These are phyloP conservation scores for Pelagomonas calceolata DNA, from an alignment of 108 stramenopile species.

Conservation along the genomic window DNA sequence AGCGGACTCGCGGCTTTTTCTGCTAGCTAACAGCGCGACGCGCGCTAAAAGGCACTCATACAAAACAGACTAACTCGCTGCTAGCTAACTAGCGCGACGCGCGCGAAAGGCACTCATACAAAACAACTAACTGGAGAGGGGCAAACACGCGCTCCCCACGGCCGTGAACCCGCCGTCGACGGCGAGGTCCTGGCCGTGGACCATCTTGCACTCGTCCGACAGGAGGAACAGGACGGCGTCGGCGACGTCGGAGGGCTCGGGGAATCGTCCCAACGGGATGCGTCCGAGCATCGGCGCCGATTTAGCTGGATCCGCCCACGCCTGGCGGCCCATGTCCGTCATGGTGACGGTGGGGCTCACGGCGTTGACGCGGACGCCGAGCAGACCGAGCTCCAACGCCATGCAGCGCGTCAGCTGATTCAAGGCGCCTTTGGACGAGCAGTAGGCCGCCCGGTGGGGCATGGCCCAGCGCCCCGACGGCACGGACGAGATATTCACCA, in stretches of 20 bases:
- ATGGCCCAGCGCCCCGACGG: not conserved
- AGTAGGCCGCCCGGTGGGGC: not conserved
- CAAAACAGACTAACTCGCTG: too few relatives aligned
- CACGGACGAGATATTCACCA: not conserved
- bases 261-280: not conserved
- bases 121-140: too few relatives aligned
- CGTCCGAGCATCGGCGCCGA: not conserved
- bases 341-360: not conserved
- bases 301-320: not conserved
- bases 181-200: not conserved
- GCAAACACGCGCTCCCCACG: not conserved
- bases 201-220: not conserved
- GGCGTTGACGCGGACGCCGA: not conserved
- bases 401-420: not conserved
- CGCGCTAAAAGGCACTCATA: too few relatives aligned
- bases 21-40: too few relatives aligned
- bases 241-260: not conserved
- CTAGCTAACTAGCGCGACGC: too few relatives aligned
- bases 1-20: too few relatives aligned
- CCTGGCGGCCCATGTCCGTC: not conserved
- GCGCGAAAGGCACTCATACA: too few relatives aligned
- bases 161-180: not conserved
- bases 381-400: not conserved
- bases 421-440: not conserved
- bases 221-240: not conserved